Base-by-base conservation (phyloP, 1,284 basidiomycete species). In the Coniferiporia weirii region DNA sequence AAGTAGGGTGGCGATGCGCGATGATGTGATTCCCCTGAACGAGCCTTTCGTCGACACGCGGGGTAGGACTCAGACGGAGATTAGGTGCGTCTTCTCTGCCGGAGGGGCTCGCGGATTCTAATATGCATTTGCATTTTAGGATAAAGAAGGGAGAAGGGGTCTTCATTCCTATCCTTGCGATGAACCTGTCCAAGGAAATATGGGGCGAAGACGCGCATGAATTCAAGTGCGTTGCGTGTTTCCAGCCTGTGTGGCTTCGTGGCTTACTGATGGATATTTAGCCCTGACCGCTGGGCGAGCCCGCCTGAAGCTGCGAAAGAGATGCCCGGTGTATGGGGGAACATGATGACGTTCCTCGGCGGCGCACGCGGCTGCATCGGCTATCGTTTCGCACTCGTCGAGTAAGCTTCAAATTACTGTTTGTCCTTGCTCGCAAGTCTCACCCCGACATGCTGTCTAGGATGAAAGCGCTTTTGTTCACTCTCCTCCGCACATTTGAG, bases 121-220 rank as follows among this genome's bases (percentile, higher is more conserved):
- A 35, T 34, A 12, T 55, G 27, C 43, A 46, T 10, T 55, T 56
- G 63, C 0, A 73, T 71, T 65, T 72, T 49, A 61, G 61, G 0
- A 62, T 74, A 52, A 64, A 63, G 58, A 67, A 67, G 49, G 71
- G 71, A 1, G 67, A 71, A 36, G 49, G 46, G 3, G 58, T 74
- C 34, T 65, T 70, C 43, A 64, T 73, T 34, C 67, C 70, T 6
- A 70, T 72, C 52, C 54, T 60, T 22, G 70, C 68, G 20, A 60
- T 77, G 48, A 78, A 80, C 66, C 69, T 66, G 4, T 67, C 66
- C 7, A 66, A 67, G 27, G 61, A 66, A 0, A 66, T 79, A 22
- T 81, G 76, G 70, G 79, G 79, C 4, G 61, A 68, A 1, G 76
- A 80, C 63, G 76, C 76, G 2, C 63, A 66, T 20, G 64, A 70